These are phyloP conservation scores for Aquilaria malaccensis DNA, from an alignment of 345 rosid genomes.

Conservation along the genomic window DNA sequence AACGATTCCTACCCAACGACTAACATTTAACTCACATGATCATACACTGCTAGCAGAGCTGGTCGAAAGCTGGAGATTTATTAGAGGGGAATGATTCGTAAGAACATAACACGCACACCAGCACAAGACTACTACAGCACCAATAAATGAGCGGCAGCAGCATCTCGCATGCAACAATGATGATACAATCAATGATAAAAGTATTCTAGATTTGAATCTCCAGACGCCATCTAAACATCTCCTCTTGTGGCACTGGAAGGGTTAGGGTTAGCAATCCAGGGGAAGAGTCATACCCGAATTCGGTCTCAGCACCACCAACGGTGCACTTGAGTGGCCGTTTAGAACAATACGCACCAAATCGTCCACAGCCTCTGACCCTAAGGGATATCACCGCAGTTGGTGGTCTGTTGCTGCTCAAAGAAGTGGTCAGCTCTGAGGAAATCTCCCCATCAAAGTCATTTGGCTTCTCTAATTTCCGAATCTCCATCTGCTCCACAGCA, in stretches of 20 bases:
- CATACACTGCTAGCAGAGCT: too few species aligned
- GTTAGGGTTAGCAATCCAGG: conserved; percentile 51
- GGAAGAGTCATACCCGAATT: conserved; percentile 42
- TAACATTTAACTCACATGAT: too few species aligned
- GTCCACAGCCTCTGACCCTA: conserved; percentile 68
- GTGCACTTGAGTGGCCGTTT: conserved; percentile 61
- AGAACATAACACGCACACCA: too few species aligned
- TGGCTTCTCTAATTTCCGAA: conserved; percentile 27
- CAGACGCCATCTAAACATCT: conserved; percentile 81
- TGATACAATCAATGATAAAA: conserved; percentile 2
- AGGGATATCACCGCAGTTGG: conserved; percentile 45
- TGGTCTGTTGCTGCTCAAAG: conserved; percentile 36
- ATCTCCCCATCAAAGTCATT: conserved; percentile 50
- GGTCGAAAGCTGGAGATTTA: too few species aligned
- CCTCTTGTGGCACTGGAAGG: conserved; percentile 55
- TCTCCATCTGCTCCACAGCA: conserved; percentile 53
- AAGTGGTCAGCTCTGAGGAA: conserved; percentile 29
- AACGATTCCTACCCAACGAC: too few species aligned
- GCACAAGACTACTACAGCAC: neutral
- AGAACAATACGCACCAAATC: conserved; percentile 68
- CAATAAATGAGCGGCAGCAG: neutral
- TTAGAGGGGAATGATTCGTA: too few species aligned
- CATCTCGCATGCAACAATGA: neutral
- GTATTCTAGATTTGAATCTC: conserved; percentile 50
- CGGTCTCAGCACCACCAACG: conserved; percentile 46